Evolutionary conservation across 352 stramenopile genomes (phyloP), one percentile per base, ranked within the genome.

Genomic region (Phytophthora sansomeana): DNA sequence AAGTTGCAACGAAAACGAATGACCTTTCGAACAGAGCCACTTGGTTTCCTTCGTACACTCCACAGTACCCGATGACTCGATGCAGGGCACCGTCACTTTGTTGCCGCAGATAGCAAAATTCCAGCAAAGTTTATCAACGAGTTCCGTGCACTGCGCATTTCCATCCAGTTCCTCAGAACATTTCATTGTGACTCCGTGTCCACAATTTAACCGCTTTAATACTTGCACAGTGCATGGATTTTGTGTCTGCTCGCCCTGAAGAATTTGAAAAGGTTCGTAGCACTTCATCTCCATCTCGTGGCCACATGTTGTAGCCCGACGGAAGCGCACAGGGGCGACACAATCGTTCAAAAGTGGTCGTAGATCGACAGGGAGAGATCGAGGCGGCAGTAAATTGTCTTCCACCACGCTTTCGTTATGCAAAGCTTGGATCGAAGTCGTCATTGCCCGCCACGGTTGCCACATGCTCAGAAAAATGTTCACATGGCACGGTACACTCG

Each of bases 261-360:
- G 44, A 35, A 83, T 48, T 29, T 81, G 80, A 30, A 90, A 79
- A 4, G 78, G 80, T 10, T 71, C 57, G 10, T 69, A 69, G 48
- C 82, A 93, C 35, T 82, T 80, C 48, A 89, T 67, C 9, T 86
- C 74, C 8, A 81, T 52, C 26, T 88, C 75, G 36, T 93, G 85
- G 14, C 76, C 83, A 47, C 85, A 92, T 0, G 71, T 73, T 4
- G 39, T 75, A 0, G 67, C 55, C 19, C 83, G 66, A 39, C 72
- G 66, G 35, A 87, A 74, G 1, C 84, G 38, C 14, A 92, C 47
- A 16, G 72, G 65, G 4, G 58, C 44, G 33, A 58, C 54, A 58
- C 85, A 91, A 5, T 67, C 48, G 7, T 77, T 80, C 3, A 89
- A 14, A 13, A 75, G 58, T 3, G 69, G n/a, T 49, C 46, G 56